phyloP scores from a whole-genome alignment of 108 stramenopile species.

The Mayamaea pseudoterrestris region DNA sequence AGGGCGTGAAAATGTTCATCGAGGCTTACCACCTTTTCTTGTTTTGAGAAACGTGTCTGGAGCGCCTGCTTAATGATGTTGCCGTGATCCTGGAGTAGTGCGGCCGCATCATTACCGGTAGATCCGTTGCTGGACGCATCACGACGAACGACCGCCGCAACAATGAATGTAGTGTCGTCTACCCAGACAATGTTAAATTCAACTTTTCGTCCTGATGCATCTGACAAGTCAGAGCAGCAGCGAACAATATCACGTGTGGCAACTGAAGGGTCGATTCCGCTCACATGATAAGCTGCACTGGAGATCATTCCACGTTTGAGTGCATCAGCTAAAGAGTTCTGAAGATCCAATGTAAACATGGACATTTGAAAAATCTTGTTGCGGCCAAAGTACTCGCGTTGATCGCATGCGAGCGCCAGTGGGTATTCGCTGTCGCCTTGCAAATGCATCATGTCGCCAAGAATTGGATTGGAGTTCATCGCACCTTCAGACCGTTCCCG shows the following conservation, averaged over 20 bases:
- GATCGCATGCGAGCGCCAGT: too few relatives aligned
- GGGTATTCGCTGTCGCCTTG: too few relatives aligned
- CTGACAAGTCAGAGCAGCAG: conserved; percentile 25
- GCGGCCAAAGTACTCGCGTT: conserved; percentile 27
- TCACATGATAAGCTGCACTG: conserved; percentile 42
- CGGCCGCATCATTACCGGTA: neutral
- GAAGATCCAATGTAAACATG: conserved; percentile 68
- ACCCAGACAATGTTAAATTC: conserved; percentile 74
- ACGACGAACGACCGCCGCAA: conserved; percentile 18
- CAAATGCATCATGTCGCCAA: conserved; percentile 9
- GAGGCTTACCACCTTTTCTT: neutral
- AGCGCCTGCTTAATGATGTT: conserved; percentile 13
- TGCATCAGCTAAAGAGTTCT: conserved; percentile 37
- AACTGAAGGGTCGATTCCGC: conserved; percentile 44
- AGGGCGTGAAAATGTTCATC: neutral
- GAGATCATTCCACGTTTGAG: conserved; percentile 37
- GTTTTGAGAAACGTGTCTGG: conserved; percentile 2
- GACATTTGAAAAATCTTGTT: conserved; percentile 55
- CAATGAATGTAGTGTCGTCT: conserved; percentile 59
- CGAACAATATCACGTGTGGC: conserved; percentile 55
- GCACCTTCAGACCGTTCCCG: conserved; percentile 4
- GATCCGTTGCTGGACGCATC: conserved; percentile 3
- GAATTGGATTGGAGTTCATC: neutral
- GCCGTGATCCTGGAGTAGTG: conserved; percentile 19
- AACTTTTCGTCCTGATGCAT: conserved; percentile 26